Conservation (phyloP, 352 stramenopile genomes). For the Globisporangium canariense region DNA sequence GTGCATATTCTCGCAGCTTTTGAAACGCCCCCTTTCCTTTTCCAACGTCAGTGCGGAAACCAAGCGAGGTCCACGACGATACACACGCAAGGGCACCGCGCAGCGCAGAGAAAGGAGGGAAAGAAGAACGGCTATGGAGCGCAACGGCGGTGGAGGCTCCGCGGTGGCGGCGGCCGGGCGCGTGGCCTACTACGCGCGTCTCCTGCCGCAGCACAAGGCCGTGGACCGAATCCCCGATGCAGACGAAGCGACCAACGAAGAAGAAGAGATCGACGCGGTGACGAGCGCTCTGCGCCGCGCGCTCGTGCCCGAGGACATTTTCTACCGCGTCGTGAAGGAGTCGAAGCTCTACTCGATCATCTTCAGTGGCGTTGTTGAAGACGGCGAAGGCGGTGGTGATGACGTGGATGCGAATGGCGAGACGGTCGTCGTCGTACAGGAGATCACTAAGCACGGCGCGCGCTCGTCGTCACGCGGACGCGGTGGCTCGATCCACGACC, state of each 20-base stretch:
- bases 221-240: neutral
- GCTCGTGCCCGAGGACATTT: slow-evolving; percentile 45
- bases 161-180: neutral
- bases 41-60: slow-evolving; percentile 1
- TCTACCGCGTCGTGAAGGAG: slow-evolving; percentile 70
- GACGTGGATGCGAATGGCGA: slow-evolving; percentile 24
- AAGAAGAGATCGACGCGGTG: slow-evolving; percentile 6
- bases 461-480: slow-evolving; percentile 20
- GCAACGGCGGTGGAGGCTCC: neutral
- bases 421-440: slow-evolving; percentile 56
- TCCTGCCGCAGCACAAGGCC: slow-evolving; percentile 31
- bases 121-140: neutral
- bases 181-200: slow-evolving; percentile 33
- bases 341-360: slow-evolving; percentile 65
- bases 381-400: neutral
- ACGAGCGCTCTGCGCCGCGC: slow-evolving; percentile 28
- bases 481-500: slow-evolving; percentile 25
- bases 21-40: slow-evolving; percentile 2
- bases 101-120: neutral
- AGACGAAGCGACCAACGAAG: neutral
- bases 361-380: slow-evolving; percentile 25
- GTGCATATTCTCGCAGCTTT: neutral
- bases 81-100: no score
- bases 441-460: slow-evolving; percentile 41
- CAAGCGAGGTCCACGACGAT: neutral